Base-by-base conservation (phyloP, 345 rosid genomes). In the Laguncularia racemosa region DNA sequence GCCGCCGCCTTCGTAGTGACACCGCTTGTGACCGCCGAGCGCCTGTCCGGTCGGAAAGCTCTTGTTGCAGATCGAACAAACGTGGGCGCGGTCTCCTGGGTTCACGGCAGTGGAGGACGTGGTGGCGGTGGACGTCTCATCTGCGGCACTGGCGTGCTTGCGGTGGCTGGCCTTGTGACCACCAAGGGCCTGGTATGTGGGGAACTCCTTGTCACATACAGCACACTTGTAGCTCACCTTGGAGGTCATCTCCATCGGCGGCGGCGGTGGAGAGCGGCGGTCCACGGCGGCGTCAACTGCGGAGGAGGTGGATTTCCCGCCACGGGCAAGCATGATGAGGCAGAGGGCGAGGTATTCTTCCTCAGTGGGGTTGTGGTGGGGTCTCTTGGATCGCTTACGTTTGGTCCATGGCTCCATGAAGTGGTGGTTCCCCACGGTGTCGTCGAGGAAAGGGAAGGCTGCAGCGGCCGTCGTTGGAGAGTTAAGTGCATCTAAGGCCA, bases 111-210 rank as follows among this genome's bases (percentile, higher is more conserved):
- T 3, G 12, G 48, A 18, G 15, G 65, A 18, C 46, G 69, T 62
- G 28, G 76, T 48, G 46, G 78, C 53, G 16, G 71, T 50, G 33
- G 81, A 65, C 58, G 40, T 72, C 51, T 78, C 79, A 4, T 74
- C 77, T 46, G 47, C 70, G 6, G 59, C 58, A 45, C 51, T 55
- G 50, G 62, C 49, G 62, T 71, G 73, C 71, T 87, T 91, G 51
- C 92, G 78, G 76, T 91, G 97, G 58, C 96, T 91, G 43, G 97
- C 88, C 64, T 91, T 91, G 72, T 91, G 97, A 9, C 97, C 97
- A 16, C 97, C 97, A 23, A 91, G 73, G 14, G 96, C 97, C 66
- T 91, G 97, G 65, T 87, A 91, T 50, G 96, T 87, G 14, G 78
- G 62, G 59, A 91, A 87, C 1, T 81, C 79, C 70, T 81, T 90